A percentile compares a stretch with the other conserved stretches of the same genome.
Evolutionary conservation across 2,329 filamentous ascomycete genomes (phyloP).

Genomic region (Botrytis hyacinthi): DNA sequence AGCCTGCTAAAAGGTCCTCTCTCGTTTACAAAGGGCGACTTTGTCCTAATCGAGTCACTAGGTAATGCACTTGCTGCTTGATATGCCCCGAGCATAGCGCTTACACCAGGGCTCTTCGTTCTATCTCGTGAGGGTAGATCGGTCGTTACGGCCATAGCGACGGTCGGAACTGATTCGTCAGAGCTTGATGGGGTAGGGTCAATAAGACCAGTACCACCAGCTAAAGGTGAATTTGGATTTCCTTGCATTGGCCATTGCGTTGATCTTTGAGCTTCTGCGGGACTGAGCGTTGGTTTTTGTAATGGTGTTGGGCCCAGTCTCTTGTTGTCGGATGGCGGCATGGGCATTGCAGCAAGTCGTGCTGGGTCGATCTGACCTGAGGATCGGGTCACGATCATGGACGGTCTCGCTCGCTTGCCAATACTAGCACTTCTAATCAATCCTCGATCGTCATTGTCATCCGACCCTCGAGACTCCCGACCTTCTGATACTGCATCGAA

Average conservation of each 20-base stretch:
- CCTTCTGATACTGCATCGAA: conserved; percentile 33
- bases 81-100: conserved; percentile 51
- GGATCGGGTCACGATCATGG: conserved; percentile 50
- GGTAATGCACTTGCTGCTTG: conserved; percentile 43
- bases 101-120: conserved; percentile 38
- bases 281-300: conserved; percentile 44
- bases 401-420: conserved; percentile 58
- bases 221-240: conserved; percentile 31
- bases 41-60: not conserved
- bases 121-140: conserved; percentile 24
- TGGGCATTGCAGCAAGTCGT: not conserved
- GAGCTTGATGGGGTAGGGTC: conserved; percentile 34
- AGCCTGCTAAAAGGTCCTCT: conserved; percentile 42
- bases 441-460: conserved; percentile 48
- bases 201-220: conserved; percentile 34
- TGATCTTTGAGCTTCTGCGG: conserved; percentile 28
- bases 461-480: conserved; percentile 30
- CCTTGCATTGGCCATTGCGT: conserved; percentile 32
- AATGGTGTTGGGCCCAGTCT: conserved; percentile 35
- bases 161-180: conserved; percentile 27
- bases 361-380: conserved; percentile 29
- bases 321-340: not conserved
- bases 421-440: conserved; percentile 61
- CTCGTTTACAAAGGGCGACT: conserved; percentile 6
- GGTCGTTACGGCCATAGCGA: conserved; percentile 27